Percentiles rank a stretch among this genome's conserved stretches.
These are phyloP conservation scores for Botrytis byssoidea DNA, from an alignment of 2,329 filamentous ascomycete species.

Conservation along the genomic window DNA sequence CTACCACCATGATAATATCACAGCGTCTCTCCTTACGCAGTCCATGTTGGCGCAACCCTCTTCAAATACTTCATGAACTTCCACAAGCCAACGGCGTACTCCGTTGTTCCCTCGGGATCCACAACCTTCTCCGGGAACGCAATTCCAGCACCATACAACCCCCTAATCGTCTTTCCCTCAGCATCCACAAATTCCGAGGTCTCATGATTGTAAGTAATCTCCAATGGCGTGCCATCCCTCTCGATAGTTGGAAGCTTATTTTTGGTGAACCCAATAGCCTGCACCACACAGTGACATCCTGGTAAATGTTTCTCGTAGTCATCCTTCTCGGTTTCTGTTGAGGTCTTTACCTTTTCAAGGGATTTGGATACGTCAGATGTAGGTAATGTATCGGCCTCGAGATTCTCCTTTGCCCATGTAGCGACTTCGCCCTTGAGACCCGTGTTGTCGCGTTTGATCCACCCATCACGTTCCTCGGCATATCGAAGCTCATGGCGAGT, in stretches of 20 bases:
- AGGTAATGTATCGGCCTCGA: constrained; percentile 52
- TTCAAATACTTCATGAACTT: constrained; percentile 66
- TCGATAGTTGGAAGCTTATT: constrained; percentile 51
- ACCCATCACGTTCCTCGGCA: constrained; percentile 59
- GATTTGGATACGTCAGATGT: constrained; percentile 34
- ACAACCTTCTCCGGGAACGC: constrained; percentile 60
- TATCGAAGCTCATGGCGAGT: constrained; percentile 59
- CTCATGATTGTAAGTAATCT: constrained; percentile 39
- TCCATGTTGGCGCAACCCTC: constrained; percentile 53
- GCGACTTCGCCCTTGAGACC: constrained; percentile 62
- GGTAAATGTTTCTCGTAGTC: constrained; percentile 49
- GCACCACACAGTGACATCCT: constrained; percentile 52
- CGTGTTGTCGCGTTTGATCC: constrained; percentile 65
- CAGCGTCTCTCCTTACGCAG: constrained; percentile 1
- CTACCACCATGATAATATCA: not conserved
- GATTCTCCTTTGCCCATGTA: constrained; percentile 56
- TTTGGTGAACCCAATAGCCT: constrained; percentile 58
- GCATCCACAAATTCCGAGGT: constrained; percentile 50
- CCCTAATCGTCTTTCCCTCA: constrained; percentile 45
- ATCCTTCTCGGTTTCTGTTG: constrained; percentile 42
- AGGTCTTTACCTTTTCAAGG: constrained; percentile 35
- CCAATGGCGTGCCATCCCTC: constrained; percentile 31
- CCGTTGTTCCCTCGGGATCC: constrained; percentile 60
- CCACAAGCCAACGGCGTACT: constrained; percentile 60
- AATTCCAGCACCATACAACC: constrained; percentile 61